A percentile compares a stretch with the other conserved stretches of the same genome.
These are phyloP conservation scores for Rosa persica DNA, from an alignment of 306 rosid species.

Conservation along the genomic window DNA sequence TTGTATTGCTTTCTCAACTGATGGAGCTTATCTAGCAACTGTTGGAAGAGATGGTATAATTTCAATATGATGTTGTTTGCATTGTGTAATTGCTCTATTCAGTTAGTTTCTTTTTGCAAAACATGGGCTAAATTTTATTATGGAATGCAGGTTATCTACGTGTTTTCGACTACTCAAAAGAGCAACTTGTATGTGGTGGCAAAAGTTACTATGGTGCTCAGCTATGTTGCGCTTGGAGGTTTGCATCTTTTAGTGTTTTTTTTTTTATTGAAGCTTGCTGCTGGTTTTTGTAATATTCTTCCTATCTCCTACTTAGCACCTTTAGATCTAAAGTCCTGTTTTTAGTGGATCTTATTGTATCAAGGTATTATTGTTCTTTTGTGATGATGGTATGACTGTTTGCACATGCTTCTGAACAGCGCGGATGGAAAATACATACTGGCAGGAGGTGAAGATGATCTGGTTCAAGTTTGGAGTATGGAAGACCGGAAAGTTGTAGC, in stretches of 20 bases:
- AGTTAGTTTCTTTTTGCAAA: constrained; percentile 3
- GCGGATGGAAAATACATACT: constrained; percentile 90
- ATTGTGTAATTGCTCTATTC: not conserved
- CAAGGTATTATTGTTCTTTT: constrained; percentile 5
- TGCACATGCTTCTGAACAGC: constrained; percentile 40
- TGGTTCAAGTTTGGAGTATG: constrained; percentile 99
- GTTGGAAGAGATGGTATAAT: constrained; percentile 92
- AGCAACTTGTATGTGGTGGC: constrained; percentile 90
- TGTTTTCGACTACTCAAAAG: constrained; percentile 85
- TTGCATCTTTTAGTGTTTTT: constrained; percentile 18
- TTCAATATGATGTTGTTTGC: constrained; percentile 20
- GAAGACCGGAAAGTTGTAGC: constrained; percentile 98
- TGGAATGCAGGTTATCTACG: constrained; percentile 76
- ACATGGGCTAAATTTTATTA: constrained; percentile 27
- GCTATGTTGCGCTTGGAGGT: constrained; percentile 99
- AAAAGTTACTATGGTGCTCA: constrained; percentile 98
- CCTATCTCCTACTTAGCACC: constrained; percentile 19
- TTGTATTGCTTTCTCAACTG: constrained; percentile 78
- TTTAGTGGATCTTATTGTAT: not conserved
- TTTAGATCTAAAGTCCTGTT: not conserved
- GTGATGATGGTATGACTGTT: constrained; percentile 17
- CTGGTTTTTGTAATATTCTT: constrained; percentile 12
- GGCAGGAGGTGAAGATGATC: constrained; percentile 99
- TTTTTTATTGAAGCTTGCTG: constrained; percentile 17
- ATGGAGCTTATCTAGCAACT: constrained; percentile 78